These are phyloP conservation scores for Colletotrichum musicola DNA, from an alignment of 2,329 filamentous ascomycete genomes.

Conservation along the genomic window DNA sequence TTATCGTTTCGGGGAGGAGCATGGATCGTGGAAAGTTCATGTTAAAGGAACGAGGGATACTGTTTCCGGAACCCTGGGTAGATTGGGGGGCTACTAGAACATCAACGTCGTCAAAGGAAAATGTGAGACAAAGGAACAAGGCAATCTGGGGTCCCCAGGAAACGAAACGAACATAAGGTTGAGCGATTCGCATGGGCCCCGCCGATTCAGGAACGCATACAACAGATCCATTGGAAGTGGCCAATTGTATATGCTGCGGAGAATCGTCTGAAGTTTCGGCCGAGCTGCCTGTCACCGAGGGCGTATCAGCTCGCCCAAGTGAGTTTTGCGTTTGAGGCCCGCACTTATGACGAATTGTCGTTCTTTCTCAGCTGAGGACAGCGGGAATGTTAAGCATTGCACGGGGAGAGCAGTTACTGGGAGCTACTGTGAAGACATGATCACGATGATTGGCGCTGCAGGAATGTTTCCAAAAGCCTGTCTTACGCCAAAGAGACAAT, in stretches of 20 bases:
- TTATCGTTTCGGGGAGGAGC: background rate
- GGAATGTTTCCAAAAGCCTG: background rate
- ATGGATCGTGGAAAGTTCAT: background rate
- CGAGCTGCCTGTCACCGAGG: conserved; percentile 4
- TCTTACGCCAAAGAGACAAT: background rate
- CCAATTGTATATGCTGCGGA: conserved; percentile 10
- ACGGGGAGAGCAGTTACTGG: background rate
- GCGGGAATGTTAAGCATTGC: background rate
- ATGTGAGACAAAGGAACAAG: conserved; percentile 9
- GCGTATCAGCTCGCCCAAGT: conserved; percentile 13
- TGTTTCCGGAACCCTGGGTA: background rate
- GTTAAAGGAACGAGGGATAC: background rate
- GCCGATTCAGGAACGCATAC: background rate
- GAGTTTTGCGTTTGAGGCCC: conserved; percentile 3
- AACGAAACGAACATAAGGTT: background rate
- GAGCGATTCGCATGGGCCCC: background rate
- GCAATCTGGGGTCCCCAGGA: background rate
- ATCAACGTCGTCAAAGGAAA: background rate
- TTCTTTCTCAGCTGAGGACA: background rate
- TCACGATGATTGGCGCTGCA: no score
- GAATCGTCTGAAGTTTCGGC: conserved; percentile 26
- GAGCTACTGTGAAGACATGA: background rate
- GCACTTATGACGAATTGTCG: background rate
- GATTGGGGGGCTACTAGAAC: no score
- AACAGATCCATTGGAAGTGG: background rate